These are phyloP conservation scores for Westerdykella aurantiaca DNA, from an alignment of 2,329 filamentous ascomycete species.

Conservation along the genomic window DNA sequence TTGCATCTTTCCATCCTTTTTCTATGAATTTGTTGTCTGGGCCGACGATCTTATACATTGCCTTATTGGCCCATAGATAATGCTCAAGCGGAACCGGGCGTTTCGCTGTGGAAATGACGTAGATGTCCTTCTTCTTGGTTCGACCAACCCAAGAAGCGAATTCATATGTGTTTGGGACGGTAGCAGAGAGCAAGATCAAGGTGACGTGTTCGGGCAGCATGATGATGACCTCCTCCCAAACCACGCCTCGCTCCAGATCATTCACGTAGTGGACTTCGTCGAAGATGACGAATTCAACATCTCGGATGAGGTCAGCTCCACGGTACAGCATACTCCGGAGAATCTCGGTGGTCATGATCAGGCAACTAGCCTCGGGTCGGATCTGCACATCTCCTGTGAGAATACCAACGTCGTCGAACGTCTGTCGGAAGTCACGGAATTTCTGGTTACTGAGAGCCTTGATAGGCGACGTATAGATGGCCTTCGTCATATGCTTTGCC, in stretches of 20 bases:
- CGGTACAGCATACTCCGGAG: conserved; percentile 96
- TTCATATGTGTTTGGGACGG: conserved; percentile 94
- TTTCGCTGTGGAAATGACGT: conserved; percentile 96
- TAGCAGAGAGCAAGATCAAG: conserved; percentile 88
- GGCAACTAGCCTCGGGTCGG: conserved; percentile 90
- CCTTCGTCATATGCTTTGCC: conserved; percentile 98
- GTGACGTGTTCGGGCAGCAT: conserved; percentile 98
- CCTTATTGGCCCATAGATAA: conserved; percentile 91
- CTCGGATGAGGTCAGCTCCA: conserved; percentile 89
- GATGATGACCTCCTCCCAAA: conserved; percentile 99
- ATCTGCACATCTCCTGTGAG: conserved; percentile 97
- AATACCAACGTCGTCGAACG: conserved; percentile 94
- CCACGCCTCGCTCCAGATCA: conserved; percentile 88
- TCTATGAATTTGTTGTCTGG: conserved; percentile 88
- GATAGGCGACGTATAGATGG: conserved; percentile 97
- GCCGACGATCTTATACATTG: conserved; percentile 90
- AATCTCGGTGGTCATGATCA: conserved; percentile 99
- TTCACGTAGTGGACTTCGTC: conserved; percentile 99
- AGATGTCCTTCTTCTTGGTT: conserved; percentile 98
- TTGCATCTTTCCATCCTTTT: conserved; percentile 90
- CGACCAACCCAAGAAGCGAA: conserved; percentile 98
- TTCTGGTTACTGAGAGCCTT: conserved; percentile 98
- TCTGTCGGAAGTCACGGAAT: conserved; percentile 85
- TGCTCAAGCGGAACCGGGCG: conserved; percentile 92
- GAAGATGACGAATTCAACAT: conserved; percentile 98